phyloP scores from a whole-genome alignment of 2,329 filamentous ascomycete species.

The Ceratocystiopsis minuta region DNA sequence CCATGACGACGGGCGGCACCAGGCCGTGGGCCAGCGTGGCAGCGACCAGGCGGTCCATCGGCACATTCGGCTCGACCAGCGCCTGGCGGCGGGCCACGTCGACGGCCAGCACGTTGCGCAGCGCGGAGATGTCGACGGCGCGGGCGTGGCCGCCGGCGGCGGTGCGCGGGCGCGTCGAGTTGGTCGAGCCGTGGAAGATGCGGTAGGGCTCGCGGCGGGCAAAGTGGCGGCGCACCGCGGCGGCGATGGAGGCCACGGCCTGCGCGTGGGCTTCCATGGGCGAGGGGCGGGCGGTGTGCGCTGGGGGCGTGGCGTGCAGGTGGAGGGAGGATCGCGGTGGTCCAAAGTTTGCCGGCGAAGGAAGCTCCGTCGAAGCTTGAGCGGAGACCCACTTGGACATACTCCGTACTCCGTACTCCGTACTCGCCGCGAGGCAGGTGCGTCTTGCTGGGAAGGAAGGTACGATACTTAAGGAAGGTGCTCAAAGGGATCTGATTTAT shows the following conservation, averaged over 20 bases:
- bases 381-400: too few relatives aligned
- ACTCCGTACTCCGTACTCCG: too few relatives aligned
- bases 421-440: too few relatives aligned
- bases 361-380: too few relatives aligned
- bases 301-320: too few relatives aligned
- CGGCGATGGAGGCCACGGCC: constrained; percentile 28
- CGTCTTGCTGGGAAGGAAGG: too few relatives aligned
- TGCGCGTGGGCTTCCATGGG: constrained; percentile 31
- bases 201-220: constrained; percentile 41
- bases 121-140: constrained; percentile 39
- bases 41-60: constrained; percentile 54
- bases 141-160: constrained; percentile 11
- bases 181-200: constrained; percentile 62
- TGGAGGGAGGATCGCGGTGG: too few relatives aligned
- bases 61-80: constrained; percentile 57
- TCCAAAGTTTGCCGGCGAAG: too few relatives aligned
- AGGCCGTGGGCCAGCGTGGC: constrained; percentile 45
- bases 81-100: constrained; percentile 36
- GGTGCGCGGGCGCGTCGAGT: constrained; percentile 44
- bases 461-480: too few relatives aligned
- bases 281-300: too few relatives aligned
- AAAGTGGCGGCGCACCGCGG: constrained; percentile 29
- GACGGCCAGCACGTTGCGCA: constrained; percentile 46
- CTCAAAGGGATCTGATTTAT: too few relatives aligned
- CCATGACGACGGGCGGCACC: constrained; percentile 56